phyloP scores from a whole-genome alignment of 1,284 basidiomycete species.

The Phellopilus nigrolimitatus region DNA sequence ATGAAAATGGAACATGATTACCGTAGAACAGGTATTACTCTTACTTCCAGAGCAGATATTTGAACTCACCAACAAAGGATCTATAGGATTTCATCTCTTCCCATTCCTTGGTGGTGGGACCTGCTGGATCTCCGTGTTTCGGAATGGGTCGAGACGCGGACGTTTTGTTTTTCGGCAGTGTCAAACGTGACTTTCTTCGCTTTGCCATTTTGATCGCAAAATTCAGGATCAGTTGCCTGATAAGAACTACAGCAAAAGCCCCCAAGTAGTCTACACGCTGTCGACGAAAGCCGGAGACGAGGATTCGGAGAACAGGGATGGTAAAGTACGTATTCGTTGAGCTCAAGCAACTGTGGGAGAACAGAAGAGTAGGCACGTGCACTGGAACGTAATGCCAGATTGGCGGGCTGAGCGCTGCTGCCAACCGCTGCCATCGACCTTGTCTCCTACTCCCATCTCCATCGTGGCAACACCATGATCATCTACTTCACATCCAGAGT shows the following conservation, averaged over 20 bases:
- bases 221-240: too few relatives aligned
- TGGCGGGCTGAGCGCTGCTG: neutral
- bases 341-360: neutral
- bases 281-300: too few relatives aligned
- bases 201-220: too few relatives aligned
- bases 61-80: slow-evolving; percentile 9
- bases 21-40: too few relatives aligned
- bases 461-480: slow-evolving; percentile 12
- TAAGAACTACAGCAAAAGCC: too few relatives aligned
- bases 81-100: neutral
- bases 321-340: neutral
- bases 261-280: too few relatives aligned
- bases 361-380: neutral
- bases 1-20: neutral
- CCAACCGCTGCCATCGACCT: neutral
- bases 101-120: slow-evolving; percentile 11
- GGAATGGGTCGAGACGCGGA: neutral
- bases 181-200: neutral
- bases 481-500: slow-evolving; percentile 18
- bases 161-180: neutral
- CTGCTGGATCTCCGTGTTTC: neutral
- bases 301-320: neutral
- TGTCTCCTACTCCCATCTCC: neutral
- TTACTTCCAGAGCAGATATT: neutral
- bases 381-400: neutral